A percentile compares a stretch with the other conserved stretches of the same genome.
These are phyloP conservation scores for Clarireedia sp. DNA, from an alignment of 2,329 filamentous ascomycete genomes.

Conservation along the genomic window DNA sequence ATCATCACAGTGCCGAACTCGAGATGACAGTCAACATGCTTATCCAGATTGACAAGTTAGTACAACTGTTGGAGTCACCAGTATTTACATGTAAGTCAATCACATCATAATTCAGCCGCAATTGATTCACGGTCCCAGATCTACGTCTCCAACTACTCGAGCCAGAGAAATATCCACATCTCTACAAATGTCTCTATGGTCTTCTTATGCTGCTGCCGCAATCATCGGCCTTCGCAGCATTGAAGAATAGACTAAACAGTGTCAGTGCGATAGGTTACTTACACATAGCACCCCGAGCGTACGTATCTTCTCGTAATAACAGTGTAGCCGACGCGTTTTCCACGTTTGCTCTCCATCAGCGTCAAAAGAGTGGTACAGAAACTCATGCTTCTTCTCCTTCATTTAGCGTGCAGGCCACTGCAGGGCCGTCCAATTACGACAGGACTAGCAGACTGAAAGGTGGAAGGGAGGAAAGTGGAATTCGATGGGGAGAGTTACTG, in stretches of 20 bases:
- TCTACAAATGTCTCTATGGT: conserved; percentile 97
- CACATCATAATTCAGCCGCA: neutral
- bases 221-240: conserved; percentile 89
- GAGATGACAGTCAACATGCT: conserved; percentile 99
- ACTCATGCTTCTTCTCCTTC: conserved; percentile 26
- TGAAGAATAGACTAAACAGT: conserved; percentile 94
- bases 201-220: conserved; percentile 97
- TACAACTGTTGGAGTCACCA: conserved; percentile 91
- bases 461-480: conserved; percentile 71
- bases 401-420: conserved; percentile 38
- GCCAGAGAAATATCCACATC: conserved; percentile 85
- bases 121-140: conserved; percentile 44
- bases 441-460: conserved; percentile 66
- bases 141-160: conserved; percentile 90
- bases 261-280: conserved; percentile 95
- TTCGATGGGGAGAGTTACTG: conserved; percentile 85
- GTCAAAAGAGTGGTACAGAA: conserved; percentile 25
- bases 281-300: conserved; percentile 74
- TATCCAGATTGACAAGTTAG: conserved; percentile 97
- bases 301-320: conserved; percentile 40
- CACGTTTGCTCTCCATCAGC: conserved; percentile 27
- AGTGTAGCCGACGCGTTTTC: conserved; percentile 28
- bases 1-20: conserved; percentile 65
- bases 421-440: conserved; percentile 54
- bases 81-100: conserved; percentile 86